Evolutionary conservation across 2,329 filamentous ascomycete species (phyloP), one percentile per base, ranked within the genome.

Genomic region (Fusarium chlamydosporum): DNA sequence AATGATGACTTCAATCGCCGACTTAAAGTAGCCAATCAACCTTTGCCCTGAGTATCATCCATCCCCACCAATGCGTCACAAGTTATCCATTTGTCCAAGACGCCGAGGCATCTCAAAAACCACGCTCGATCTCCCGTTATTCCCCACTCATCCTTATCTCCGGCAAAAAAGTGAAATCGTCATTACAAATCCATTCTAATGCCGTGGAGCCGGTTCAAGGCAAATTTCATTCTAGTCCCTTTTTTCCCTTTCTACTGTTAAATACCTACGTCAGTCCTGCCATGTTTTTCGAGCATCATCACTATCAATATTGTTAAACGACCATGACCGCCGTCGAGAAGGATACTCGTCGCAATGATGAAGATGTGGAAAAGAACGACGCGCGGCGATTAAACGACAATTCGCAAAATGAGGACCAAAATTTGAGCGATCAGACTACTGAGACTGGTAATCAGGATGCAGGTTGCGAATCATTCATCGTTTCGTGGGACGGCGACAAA

Each of bases 401-500:
- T 20, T 11, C 12, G 0, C 59, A 31, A 31, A 27, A 34, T 3
- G 16, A 48, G 4, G 31, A 35, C 4, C 52, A 55, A 1, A 46
- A 69, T 40, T 26, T 68, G 0, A 68, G 65, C 13, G 65, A 66
- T 23, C 54, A 68, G 8, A 65, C 48, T 2, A 66, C 65, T 0
- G 65, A 68, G n/a, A 51, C 41, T 15, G 65, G 60, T 2, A 38
- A 52, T 2, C 34, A 38, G 9, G 47, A 48, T 3, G 48, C 20
- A 0, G 34, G 37, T 2, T 37, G 18, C 18, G 40, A 55, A 31
- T 35, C 45, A 4, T 42, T 66, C 0, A 15, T 56, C 7, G 65
- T 68, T 3, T 33, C 50, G 1, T 68, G 65, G 65, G 65, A 68
- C 3, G 65, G 65, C 2, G 65, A 69, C 3, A 61, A 69, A 1